Conservation (phyloP, 345 rosid genomes). For the Lagerstroemia speciosa region DNA sequence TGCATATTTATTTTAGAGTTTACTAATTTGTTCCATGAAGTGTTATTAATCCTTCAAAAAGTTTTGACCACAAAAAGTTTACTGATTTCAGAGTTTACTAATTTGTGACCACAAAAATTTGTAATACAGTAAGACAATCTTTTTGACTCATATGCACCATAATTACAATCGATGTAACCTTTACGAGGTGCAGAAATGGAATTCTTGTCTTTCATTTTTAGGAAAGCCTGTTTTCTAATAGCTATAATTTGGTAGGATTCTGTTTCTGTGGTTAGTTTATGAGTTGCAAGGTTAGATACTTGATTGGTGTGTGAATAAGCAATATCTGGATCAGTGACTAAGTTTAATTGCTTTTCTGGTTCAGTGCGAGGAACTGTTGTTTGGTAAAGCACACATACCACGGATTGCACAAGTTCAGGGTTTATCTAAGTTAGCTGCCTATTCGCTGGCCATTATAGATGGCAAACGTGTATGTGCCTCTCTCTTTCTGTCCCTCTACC, state of each 20-base stretch:
- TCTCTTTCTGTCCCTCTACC: not conserved
- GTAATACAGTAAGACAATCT: no score
- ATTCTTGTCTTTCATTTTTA: no score
- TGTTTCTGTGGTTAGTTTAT: not conserved
- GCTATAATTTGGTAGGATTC: not conserved
- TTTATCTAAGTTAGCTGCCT: conserved; percentile 44
- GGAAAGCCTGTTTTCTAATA: not conserved
- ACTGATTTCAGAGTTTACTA: no score
- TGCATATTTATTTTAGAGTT: no score
- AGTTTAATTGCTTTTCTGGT: conserved; percentile 4
- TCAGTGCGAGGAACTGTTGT: conserved; percentile 47
- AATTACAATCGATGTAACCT: no score
- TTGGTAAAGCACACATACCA: conserved; percentile 53
- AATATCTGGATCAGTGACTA: not conserved
- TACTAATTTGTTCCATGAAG: no score
- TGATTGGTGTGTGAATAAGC: not conserved
- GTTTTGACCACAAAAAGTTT: no score
- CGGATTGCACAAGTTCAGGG: conserved; percentile 38
- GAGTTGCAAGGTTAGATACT: not conserved
- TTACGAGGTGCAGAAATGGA: no score
- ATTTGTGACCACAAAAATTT: no score
- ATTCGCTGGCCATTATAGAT: conserved; percentile 46
- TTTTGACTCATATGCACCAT: no score
- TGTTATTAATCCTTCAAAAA: no score
- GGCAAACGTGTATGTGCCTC: conserved; percentile 40